Conservation (phyloP, 2,329 filamentous ascomycete genomes). For the Fusarium longipes region DNA sequence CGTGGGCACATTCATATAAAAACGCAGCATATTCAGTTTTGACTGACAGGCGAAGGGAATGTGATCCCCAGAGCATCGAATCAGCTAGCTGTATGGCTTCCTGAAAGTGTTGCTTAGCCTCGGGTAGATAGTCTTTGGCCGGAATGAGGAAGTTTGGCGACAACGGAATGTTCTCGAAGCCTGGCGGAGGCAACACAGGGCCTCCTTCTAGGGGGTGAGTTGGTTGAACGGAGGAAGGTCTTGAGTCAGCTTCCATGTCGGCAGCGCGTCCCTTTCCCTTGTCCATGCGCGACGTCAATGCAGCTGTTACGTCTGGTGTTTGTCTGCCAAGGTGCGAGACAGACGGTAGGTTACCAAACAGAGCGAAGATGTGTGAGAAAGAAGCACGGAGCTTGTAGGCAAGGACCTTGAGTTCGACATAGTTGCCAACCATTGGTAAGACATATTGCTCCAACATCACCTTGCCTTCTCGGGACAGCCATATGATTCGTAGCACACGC, state of each 20-base stretch:
- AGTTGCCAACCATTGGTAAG: conserved; percentile 82
- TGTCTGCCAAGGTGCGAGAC: conserved; percentile 71
- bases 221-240: conserved; percentile 60
- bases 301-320: conserved; percentile 58
- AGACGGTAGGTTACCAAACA: conserved; percentile 92
- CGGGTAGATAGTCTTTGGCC: conserved; percentile 81
- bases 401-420: conserved; percentile 86
- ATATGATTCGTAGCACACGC: conserved; percentile 89
- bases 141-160: conserved; percentile 83
- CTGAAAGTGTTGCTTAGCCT: conserved; percentile 83
- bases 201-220: conserved; percentile 67
- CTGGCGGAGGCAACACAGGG: conserved; percentile 67
- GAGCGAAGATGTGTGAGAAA: conserved; percentile 95
- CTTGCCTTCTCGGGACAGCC: conserved; percentile 92
- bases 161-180: conserved; percentile 59
- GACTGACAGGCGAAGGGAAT: conserved; percentile 88
- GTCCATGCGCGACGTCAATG: conserved; percentile 51
- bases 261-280: conserved; percentile 64
- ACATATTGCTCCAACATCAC: conserved; percentile 89
- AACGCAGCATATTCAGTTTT: conserved; percentile 95
- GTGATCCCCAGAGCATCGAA: conserved; percentile 81
- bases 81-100: conserved; percentile 82
- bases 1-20: conserved; percentile 90
- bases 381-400: conserved; percentile 92
- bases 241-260: conserved; percentile 55